Evolutionary conservation across 441 rosid species (phyloP).

Genomic region (Corymbia calophylla): DNA sequence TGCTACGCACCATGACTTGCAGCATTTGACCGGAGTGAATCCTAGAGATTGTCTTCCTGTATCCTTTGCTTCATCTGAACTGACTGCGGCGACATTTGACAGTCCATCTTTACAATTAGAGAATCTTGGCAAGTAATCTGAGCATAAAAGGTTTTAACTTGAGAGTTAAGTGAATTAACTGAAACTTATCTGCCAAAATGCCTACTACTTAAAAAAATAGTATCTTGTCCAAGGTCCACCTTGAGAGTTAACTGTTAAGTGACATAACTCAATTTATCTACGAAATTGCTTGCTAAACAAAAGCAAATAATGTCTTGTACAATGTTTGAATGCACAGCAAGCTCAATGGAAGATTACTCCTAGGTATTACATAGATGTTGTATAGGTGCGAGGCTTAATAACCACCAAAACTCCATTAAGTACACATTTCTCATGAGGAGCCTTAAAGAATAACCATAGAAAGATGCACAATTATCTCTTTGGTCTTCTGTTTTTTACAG

Average conservation of each 20-base stretch:
- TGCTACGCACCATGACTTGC: not conserved
- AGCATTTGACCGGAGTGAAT: slow-evolving; percentile 4
- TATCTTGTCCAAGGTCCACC: not conserved
- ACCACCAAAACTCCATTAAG: not conserved
- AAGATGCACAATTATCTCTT: not conserved
- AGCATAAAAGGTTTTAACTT: not conserved
- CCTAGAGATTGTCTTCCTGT: not conserved
- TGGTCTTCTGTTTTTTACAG: not conserved
- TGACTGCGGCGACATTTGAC: not conserved
- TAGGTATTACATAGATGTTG: not conserved
- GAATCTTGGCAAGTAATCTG: slow-evolving; percentile 9
- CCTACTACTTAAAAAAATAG: not conserved
- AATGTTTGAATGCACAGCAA: not conserved
- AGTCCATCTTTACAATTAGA: slow-evolving; percentile 4
- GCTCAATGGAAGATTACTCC: not conserved
- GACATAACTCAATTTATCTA: not conserved
- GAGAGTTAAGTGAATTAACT: not conserved
- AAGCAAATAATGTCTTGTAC: not conserved
- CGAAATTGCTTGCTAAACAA: not conserved
- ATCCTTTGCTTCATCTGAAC: slow-evolving; percentile 1
- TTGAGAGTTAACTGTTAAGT: not conserved
- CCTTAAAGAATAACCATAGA: not conserved
- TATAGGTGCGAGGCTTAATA: not conserved
- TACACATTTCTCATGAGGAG: not conserved
- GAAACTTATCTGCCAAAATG: not conserved